Percentiles rank a stretch among this genome's conserved stretches.
Conservation (phyloP, 306 rosid genomes). For the Argentina anserina region DNA sequence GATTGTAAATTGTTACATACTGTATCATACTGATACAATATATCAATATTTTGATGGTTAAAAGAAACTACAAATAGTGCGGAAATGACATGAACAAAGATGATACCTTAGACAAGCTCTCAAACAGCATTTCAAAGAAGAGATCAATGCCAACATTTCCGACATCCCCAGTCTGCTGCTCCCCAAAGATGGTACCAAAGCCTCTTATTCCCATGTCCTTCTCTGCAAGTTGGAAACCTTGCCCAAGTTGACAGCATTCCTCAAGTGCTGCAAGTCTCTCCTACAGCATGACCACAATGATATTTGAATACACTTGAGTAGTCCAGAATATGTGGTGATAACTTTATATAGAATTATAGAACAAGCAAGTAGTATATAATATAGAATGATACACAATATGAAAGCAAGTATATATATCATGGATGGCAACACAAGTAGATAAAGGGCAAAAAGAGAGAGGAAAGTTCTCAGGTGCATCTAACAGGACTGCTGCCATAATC, state of each 20-base stretch:
- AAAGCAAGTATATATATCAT: not conserved
- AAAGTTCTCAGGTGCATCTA: not conserved
- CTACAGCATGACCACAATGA: slow-evolving; percentile 41
- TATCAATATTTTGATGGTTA: not conserved
- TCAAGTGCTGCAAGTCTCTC: slow-evolving; percentile 93
- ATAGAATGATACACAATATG: not conserved
- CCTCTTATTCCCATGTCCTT: slow-evolving; percentile 98
- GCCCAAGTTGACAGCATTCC: slow-evolving; percentile 93
- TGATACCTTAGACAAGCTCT: slow-evolving; percentile 87
- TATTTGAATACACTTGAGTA: slow-evolving; percentile 17
- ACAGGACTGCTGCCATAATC: slow-evolving; percentile 1
- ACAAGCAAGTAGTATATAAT: not conserved
- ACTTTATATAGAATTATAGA: slow-evolving; percentile 15
- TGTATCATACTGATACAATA: not conserved
- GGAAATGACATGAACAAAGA: slow-evolving; percentile 13
- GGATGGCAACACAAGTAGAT: slow-evolving; percentile 1
- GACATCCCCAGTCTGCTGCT: slow-evolving; percentile 94
- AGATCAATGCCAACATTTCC: slow-evolving; percentile 97
- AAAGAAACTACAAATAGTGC: slow-evolving; percentile 13
- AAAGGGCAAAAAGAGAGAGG: not conserved
- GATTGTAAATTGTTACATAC: not conserved
- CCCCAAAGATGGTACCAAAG: slow-evolving; percentile 92
- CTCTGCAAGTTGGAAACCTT: slow-evolving; percentile 97
- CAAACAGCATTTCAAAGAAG: slow-evolving; percentile 98
- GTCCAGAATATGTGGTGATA: slow-evolving; percentile 10